These are phyloP conservation scores for Coemansia sp. DNA, from an alignment of 192 early-diverging fungal species.

Conservation along the genomic window DNA sequence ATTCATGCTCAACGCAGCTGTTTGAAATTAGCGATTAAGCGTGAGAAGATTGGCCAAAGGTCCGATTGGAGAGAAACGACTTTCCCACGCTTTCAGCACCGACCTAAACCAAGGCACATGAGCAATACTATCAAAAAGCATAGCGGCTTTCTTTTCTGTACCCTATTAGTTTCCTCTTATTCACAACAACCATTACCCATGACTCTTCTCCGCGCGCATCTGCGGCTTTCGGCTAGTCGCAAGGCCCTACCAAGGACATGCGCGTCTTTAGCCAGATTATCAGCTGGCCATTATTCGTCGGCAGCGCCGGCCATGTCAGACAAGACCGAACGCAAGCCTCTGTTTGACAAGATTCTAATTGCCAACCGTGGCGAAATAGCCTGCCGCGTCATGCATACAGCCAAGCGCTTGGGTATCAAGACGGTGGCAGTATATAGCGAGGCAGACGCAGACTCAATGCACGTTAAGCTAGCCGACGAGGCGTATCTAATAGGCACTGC, in stretches of 20 bases:
- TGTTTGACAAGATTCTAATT: constrained; percentile 95
- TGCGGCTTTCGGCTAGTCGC: neutral
- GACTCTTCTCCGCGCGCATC: constrained; percentile 1
- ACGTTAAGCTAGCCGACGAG: constrained; percentile 91
- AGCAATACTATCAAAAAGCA: neutral
- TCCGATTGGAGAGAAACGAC: too few species aligned
- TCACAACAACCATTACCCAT: neutral
- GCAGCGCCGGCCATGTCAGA: neutral
- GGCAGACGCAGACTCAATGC: constrained; percentile 82
- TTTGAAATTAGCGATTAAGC: too few species aligned
- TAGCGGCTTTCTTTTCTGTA: neutral
- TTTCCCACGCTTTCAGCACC: too few species aligned
- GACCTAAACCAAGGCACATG: too few species aligned
- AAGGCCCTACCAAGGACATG: neutral
- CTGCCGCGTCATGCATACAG: constrained; percentile 77
- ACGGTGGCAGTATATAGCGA: constrained; percentile 92
- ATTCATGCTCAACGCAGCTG: too few species aligned
- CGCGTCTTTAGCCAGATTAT: too few species aligned
- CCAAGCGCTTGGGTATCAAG: constrained; percentile 87
- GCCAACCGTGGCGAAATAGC: constrained; percentile 92
- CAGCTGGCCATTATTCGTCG: neutral
- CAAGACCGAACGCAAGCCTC: constrained; percentile 51
- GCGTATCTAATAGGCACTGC: constrained; percentile 88
- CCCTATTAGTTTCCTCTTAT: neutral
- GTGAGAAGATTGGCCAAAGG: too few species aligned